phyloP scores from a whole-genome alignment of 768 basidiomycete genomes.

The Boletellus sp. region DNA sequence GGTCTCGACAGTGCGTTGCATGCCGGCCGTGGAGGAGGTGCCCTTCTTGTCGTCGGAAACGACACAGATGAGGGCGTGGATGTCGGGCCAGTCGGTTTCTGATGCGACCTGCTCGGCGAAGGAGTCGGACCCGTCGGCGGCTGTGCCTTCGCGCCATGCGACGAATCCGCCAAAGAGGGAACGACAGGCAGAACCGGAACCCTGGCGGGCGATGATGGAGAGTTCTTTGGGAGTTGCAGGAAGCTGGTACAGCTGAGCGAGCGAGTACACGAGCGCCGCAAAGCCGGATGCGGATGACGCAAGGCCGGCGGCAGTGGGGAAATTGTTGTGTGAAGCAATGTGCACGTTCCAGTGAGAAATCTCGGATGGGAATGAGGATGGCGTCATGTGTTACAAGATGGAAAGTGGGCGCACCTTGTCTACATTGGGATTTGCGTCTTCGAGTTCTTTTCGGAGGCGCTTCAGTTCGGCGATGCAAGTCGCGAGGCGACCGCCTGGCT shows the following conservation, averaged over 20 bases:
- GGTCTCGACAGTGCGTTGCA: constrained; percentile 97
- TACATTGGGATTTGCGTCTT: constrained; percentile 60
- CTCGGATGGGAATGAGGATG: constrained; percentile 5
- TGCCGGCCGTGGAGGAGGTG: constrained; percentile 90
- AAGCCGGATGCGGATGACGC: constrained; percentile 98
- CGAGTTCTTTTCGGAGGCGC: constrained; percentile 66
- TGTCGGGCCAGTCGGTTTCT: constrained; percentile 85
- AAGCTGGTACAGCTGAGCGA: constrained; percentile 82
- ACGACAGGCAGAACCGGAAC: constrained; percentile 96
- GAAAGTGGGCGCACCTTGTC: constrained; percentile 51
- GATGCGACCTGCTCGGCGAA: constrained; percentile 86
- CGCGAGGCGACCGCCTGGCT: constrained; percentile 67
- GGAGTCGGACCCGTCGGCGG: constrained; percentile 74
- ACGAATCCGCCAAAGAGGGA: constrained; percentile 98
- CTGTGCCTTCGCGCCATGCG: constrained; percentile 69
- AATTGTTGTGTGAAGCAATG: constrained; percentile 96
- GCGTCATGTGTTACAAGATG: not conserved
- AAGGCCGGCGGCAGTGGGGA: constrained; percentile 97
- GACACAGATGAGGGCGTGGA: constrained; percentile 96
- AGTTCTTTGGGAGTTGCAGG: constrained; percentile 75
- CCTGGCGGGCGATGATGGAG: constrained; percentile 93
- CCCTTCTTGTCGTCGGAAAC: constrained; percentile 96
- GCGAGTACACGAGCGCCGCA: constrained; percentile 88
- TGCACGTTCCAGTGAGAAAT: constrained; percentile 57
- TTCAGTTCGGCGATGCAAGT: constrained; percentile 90